These are phyloP conservation scores for Phytopythium litorale DNA, from an alignment of 352 stramenopile species.

Conservation along the genomic window DNA sequence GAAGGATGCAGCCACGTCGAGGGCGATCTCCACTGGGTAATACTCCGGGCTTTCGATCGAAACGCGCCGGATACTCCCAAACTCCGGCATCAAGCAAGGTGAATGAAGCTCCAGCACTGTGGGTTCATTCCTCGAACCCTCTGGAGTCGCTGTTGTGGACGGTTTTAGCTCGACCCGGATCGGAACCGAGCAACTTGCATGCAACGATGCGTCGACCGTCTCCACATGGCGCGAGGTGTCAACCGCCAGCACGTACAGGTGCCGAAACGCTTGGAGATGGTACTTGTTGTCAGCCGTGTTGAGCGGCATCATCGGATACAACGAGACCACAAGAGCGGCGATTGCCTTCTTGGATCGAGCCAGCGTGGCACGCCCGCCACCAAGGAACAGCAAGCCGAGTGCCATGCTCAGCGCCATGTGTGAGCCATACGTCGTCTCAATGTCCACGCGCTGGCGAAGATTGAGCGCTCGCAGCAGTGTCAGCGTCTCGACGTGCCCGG, in stretches of 20 bases:
- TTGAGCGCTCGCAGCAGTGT: slow-evolving; percentile 88
- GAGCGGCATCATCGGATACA: slow-evolving; percentile 93
- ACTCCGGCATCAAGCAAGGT: slow-evolving; percentile 69
- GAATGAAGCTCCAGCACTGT: slow-evolving; percentile 27
- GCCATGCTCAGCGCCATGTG: slow-evolving; percentile 94
- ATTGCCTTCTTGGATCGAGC: slow-evolving; percentile 88
- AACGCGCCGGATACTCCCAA: slow-evolving; percentile 52
- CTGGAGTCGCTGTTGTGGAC: neutral
- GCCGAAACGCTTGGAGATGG: slow-evolving; percentile 83
- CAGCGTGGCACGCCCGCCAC: slow-evolving; percentile 92
- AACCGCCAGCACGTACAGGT: slow-evolving; percentile 89
- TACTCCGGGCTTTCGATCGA: slow-evolving; percentile 40
- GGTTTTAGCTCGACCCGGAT: slow-evolving; percentile 39
- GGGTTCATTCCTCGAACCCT: neutral
- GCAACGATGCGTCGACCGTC: slow-evolving; percentile 69
- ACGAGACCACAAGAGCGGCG: slow-evolving; percentile 91
- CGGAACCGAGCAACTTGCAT: slow-evolving; percentile 37
- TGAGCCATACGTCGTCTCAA: slow-evolving; percentile 91
- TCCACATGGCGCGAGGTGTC: slow-evolving; percentile 70
- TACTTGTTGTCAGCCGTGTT: slow-evolving; percentile 94
- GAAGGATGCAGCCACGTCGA: slow-evolving; percentile 1
- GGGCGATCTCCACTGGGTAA: slow-evolving; percentile 68
- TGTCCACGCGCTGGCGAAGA: slow-evolving; percentile 70
- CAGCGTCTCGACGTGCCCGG: slow-evolving; percentile 93
- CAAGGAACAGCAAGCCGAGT: slow-evolving; percentile 96